Conservation (phyloP, 1,284 basidiomycete genomes). For the Puccinia novopanici region DNA sequence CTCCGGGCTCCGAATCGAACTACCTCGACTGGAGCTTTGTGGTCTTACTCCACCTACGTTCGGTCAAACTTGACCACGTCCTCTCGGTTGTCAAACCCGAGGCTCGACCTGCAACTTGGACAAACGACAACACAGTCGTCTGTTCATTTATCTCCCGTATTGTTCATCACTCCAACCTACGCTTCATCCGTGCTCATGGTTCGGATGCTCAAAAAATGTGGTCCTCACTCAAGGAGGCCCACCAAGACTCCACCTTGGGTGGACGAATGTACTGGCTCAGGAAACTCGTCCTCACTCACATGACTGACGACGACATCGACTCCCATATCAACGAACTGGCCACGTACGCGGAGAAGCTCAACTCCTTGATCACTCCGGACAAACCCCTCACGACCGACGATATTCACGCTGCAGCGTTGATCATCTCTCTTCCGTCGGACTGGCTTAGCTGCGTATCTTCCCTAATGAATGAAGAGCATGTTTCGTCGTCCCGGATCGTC, state of each 20-base stretch:
- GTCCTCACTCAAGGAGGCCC: not conserved
- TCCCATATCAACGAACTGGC: too few species aligned
- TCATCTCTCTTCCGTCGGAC: not conserved
- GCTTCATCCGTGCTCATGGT: not conserved
- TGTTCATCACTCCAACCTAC: conserved; percentile 3
- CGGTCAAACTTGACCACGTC: too few species aligned
- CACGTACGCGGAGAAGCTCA: too few species aligned
- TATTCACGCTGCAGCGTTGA: not conserved
- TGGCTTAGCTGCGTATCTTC: too few species aligned
- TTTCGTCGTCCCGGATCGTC: not conserved
- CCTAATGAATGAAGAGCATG: not conserved
- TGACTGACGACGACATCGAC: too few species aligned
- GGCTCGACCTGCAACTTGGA: too few species aligned
- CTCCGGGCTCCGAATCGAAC: not conserved
- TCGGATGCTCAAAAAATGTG: not conserved
- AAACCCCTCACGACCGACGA: too few species aligned
- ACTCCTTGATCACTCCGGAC: too few species aligned
- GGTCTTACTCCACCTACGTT: too few species aligned
- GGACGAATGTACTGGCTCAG: not conserved
- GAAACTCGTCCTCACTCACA: not conserved
- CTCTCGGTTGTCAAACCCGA: too few species aligned
- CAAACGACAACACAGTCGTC: not conserved
- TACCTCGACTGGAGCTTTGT: conserved; percentile 20
- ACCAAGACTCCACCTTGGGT: not conserved
- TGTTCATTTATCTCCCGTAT: not conserved